A percentile compares a stretch with the other conserved stretches of the same genome.
Conservation (phyloP, 495 filamentous ascomycete species). For the Talaromyces thailandensis region DNA sequence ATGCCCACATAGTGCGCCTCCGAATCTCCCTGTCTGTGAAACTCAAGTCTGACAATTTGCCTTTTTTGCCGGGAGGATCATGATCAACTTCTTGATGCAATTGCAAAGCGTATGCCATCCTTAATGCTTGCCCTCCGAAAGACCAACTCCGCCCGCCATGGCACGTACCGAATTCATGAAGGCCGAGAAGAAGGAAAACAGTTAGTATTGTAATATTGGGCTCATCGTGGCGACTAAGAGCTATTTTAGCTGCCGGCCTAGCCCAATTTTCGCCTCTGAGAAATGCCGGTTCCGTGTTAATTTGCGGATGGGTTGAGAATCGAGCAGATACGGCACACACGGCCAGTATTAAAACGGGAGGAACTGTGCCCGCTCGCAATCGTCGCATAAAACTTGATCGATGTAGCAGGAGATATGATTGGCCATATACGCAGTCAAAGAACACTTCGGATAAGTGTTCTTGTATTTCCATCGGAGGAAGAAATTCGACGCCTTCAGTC, state of each 20-base stretch:
- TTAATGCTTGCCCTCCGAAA: constrained; percentile 83
- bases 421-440: constrained; percentile 93
- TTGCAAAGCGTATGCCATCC: constrained; percentile 95
- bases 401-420: constrained; percentile 90
- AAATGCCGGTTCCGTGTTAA: constrained; percentile 77
- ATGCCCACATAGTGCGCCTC: constrained; percentile 94
- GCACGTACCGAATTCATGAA: constrained; percentile 96
- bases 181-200: constrained; percentile 73
- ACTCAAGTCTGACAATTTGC: constrained; percentile 59
- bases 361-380: constrained; percentile 56
- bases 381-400: constrained; percentile 94
- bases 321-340: constrained; percentile 89
- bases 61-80: constrained; percentile 60
- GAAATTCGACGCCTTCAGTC: constrained; percentile 70
- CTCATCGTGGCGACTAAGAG: constrained; percentile 78
- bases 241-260: constrained; percentile 70
- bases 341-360: constrained; percentile 81
- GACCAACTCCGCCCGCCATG: constrained; percentile 96
- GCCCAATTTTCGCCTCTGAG: constrained; percentile 89
- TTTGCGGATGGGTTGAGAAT: constrained; percentile 89
- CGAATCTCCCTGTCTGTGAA: constrained; percentile 90
- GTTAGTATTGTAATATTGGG: constrained; percentile 94
- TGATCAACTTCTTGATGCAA: constrained; percentile 89
- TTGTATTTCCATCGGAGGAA: constrained; percentile 84
- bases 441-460: constrained; percentile 92